Base-by-base conservation (phyloP, 306 rosid genomes). In the Rosa rugosa region DNA sequence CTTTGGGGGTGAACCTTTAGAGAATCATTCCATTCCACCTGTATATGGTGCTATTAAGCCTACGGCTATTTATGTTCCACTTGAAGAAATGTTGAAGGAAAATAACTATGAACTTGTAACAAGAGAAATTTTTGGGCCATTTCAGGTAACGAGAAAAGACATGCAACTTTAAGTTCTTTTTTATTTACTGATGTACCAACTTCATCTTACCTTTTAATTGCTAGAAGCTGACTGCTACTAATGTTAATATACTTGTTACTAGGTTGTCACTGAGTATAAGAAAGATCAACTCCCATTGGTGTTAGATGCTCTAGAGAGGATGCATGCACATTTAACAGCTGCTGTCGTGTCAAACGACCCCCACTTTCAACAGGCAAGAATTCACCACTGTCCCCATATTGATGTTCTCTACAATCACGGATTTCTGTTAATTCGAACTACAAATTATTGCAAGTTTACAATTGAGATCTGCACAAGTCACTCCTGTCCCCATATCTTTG, bases 321-420 rank as follows among this genome's bases (percentile, higher is more conserved):
- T 92, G 98, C 90, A 95, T 80, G 97, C 97, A 11, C 99, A 92
- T 85, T 82, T 92, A 86, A 88, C 97, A 1, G 99, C 99, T 25
- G 98, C 98, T 20, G 96, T 95, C 27, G 97, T 95, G 76, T 95
- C 98, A 80, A 95, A 95, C 44, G 97, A 95, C 79, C 90, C 87
- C 69, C 82, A 80, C 72, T 95, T 95, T 81, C 69, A 92, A 72
- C 99, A 95, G 92, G 99, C 79, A 85, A 86, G 89, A n/a, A 44
- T 65, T 72, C 44, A 14, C 60, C 74, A 18, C 50, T 34, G 42
- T 49, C 56, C 63, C 44, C 34, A 16, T 31, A 64, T 38, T 9
- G 25, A 17, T 64, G 20, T 45, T 64, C 57, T 44, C 1, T 36
- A 62, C 23, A 13, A n/a, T 12, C 22, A 4, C 16, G 40, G 5